Evolutionary conservation across 495 filamentous ascomycete species (phyloP).

Genomic region (Aspergillus heteromorphus): DNA sequence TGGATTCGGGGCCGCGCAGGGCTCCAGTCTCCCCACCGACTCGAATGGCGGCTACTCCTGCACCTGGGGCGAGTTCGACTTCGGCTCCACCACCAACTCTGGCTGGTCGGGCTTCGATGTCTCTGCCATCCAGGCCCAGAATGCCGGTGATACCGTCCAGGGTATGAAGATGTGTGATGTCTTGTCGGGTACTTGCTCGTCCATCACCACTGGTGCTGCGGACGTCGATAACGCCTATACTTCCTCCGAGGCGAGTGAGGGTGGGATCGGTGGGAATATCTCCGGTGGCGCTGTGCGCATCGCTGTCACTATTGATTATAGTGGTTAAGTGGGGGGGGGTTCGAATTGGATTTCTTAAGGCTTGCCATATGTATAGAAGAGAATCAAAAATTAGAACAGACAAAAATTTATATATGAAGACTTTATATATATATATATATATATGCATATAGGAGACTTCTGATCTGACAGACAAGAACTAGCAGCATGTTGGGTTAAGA

Average conservation of each 20-base stretch:
- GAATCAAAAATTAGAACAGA: not conserved
- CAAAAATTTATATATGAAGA: too few species aligned
- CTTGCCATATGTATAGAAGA: not conserved
- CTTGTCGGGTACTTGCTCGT: slow-evolving; percentile 27
- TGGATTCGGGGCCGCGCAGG: slow-evolving; percentile 32
- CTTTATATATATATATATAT: too few species aligned
- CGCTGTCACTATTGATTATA: slow-evolving; percentile 27
- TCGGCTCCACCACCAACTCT: slow-evolving; percentile 30
- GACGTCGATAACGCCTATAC: slow-evolving; percentile 33
- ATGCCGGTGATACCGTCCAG: slow-evolving; percentile 26
- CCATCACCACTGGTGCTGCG: slow-evolving; percentile 24
- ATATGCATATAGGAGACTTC: too few species aligned
- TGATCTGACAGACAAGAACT: too few species aligned
- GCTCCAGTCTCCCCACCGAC: slow-evolving; percentile 28
- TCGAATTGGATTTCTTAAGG: too few species aligned
- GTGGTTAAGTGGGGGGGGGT: slow-evolving; percentile 17
- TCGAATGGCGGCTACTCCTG: slow-evolving; percentile 34
- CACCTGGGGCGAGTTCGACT: slow-evolving; percentile 44
- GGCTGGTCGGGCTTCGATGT: slow-evolving; percentile 43
- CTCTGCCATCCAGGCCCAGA: slow-evolving; percentile 41
- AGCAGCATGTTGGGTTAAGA: too few species aligned
- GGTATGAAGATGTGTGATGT: slow-evolving; percentile 35
- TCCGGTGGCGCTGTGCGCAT: slow-evolving; percentile 27
- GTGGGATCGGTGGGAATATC: slow-evolving; percentile 34
- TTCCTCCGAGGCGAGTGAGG: slow-evolving; percentile 19